A percentile compares a stretch with the other conserved stretches of the same genome.
These are phyloP conservation scores for Arthrobotrys entomopaga DNA, from an alignment of 2,329 filamentous ascomycete species.

Conservation along the genomic window DNA sequence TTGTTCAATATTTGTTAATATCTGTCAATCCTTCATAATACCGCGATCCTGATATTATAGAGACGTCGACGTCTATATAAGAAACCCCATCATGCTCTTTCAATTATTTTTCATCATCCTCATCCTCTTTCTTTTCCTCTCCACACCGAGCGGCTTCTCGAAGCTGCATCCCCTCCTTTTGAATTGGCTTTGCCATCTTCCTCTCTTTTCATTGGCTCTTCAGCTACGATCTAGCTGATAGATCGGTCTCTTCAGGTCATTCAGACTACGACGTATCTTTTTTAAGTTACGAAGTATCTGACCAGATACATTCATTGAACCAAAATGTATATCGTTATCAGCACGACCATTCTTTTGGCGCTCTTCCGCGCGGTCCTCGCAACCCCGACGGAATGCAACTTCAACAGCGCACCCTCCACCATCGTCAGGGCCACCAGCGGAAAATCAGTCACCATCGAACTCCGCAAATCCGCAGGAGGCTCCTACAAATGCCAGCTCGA, in stretches of 20 bases:
- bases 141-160: constrained; percentile 5
- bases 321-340: constrained; percentile 21
- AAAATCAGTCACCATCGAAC: neutral
- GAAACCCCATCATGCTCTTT: neutral
- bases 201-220: neutral
- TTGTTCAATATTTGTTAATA: too few relatives aligned
- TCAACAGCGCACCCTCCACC: neutral
- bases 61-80: constrained; percentile 2
- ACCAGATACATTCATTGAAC: neutral
- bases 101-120: neutral
- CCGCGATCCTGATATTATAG: too few relatives aligned
- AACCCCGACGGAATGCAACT: neutral
- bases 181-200: too few relatives aligned
- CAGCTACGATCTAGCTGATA: neutral
- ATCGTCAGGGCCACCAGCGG: neutral
- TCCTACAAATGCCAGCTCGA: neutral
- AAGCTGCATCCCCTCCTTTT: constrained; percentile 20
- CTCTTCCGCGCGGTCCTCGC: constrained; percentile 24
- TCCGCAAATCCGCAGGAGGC: neutral
- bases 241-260: neutral
- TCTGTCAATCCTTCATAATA: too few relatives aligned
- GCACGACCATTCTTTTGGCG: constrained; percentile 18
- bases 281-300: neutral
- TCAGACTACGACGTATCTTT: neutral
- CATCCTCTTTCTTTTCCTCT: neutral